Evolutionary conservation across 139 green algal genomes (phyloP).

Genomic region (Spirogloea muscicola): DNA sequence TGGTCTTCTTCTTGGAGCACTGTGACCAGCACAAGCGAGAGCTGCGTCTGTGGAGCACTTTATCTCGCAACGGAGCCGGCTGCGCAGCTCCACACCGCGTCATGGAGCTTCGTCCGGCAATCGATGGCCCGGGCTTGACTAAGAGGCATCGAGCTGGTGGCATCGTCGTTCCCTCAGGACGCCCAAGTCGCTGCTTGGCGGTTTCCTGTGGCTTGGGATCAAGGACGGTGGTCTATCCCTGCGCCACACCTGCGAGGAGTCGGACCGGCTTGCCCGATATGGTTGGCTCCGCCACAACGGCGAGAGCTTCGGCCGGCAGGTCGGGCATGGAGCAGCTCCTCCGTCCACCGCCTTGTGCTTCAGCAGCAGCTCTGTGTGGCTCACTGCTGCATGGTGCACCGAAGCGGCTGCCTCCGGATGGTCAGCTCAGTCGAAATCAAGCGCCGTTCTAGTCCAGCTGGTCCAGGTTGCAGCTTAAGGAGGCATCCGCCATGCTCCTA

Average conservation of each 20-base stretch:
- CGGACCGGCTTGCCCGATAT: slow-evolving; percentile 41
- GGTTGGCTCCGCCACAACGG: slow-evolving; percentile 73
- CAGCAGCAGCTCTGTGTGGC: too few relatives aligned
- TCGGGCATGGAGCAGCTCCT: too few relatives aligned
- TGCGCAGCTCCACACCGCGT: background rate
- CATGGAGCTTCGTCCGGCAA: background rate
- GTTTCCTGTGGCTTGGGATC: slow-evolving; percentile 75
- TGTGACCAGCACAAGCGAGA: too few relatives aligned
- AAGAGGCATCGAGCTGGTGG: slow-evolving; percentile 51
- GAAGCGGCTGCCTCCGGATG: too few relatives aligned
- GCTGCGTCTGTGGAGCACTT: too few relatives aligned
- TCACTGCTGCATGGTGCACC: too few relatives aligned
- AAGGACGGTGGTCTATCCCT: slow-evolving; percentile 46
- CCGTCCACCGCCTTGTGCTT: too few relatives aligned
- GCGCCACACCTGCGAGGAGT: slow-evolving; percentile 63
- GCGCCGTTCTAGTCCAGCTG: too few relatives aligned
- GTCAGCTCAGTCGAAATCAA: too few relatives aligned
- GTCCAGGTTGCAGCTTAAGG: too few relatives aligned
- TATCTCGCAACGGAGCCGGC: background rate
- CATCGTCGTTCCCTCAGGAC: slow-evolving; percentile 55
- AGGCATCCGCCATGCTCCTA: too few relatives aligned
- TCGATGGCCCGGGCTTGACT: background rate
- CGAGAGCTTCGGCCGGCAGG: slow-evolving; percentile 67
- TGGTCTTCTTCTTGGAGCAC: too few relatives aligned
- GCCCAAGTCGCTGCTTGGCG: slow-evolving; percentile 61